A percentile compares a stretch with the other conserved stretches of the same genome.
Conservation (phyloP, 805 yeast species). For the Metschnikowia cerradonensis region DNA sequence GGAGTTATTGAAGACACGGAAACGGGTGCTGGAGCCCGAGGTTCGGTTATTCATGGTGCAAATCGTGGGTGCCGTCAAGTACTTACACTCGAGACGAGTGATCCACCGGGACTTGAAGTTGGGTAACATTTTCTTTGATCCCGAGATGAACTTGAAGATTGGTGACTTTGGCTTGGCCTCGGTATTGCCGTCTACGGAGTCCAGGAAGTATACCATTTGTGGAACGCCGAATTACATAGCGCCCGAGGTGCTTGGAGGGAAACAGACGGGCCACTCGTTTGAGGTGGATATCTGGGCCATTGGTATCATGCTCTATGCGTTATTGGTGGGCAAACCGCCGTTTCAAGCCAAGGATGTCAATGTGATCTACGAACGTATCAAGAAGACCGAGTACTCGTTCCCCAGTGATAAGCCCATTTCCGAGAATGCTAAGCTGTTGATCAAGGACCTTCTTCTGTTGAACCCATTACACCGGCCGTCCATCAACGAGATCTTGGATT, state of each 20-base stretch:
- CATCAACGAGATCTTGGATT: conserved; percentile 70
- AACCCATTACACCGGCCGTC: conserved; percentile 82
- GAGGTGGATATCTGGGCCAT: conserved; percentile 98
- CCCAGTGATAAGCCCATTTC: conserved; percentile 71
- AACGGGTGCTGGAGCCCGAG: conserved; percentile 85
- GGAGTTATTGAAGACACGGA: conserved; percentile 86
- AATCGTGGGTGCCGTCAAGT: conserved; percentile 88
- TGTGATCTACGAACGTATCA: conserved; percentile 87
- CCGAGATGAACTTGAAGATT: conserved; percentile 87
- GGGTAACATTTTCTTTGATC: conserved; percentile 93
- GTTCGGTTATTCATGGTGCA: conserved; percentile 87
- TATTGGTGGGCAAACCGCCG: conserved; percentile 93
- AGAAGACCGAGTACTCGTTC: conserved; percentile 71
- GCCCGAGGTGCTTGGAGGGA: conserved; percentile 92
- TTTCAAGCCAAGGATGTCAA: conserved; percentile 95
- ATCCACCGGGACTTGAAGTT: conserved; percentile 94
- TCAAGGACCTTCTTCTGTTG: conserved; percentile 66
- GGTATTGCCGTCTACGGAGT: conserved; percentile 62
- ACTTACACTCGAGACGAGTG: conserved; percentile 87
- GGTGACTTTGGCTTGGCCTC: conserved; percentile 99
- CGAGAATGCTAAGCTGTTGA: conserved; percentile 66
- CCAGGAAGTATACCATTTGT: conserved; percentile 88
- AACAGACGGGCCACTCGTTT: conserved; percentile 81
- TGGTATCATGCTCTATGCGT: conserved; percentile 93
- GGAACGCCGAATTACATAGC: conserved; percentile 99